A percentile compares a stretch with the other conserved stretches of the same genome.
Conservation (phyloP, 257 asterid genomes). For the Solanum appendiculatum region DNA sequence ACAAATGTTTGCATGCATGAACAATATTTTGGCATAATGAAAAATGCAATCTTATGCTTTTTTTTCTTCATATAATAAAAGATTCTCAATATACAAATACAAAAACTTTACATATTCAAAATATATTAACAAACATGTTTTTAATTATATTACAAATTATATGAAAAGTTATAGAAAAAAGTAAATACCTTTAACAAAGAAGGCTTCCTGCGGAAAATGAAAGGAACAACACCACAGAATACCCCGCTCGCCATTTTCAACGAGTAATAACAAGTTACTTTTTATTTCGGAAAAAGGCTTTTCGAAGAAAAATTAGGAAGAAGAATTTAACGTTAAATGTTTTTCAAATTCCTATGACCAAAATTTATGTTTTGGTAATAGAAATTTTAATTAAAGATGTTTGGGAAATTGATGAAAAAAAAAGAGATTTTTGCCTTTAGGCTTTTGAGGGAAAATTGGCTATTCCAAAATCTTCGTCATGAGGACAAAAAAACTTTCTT, state of each 20-base stretch:
- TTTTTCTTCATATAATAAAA: background rate
- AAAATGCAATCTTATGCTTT: background rate
- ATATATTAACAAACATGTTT: background rate
- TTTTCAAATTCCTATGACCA: background rate
- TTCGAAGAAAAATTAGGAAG: background rate
- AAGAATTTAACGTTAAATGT: background rate
- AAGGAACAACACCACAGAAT: constrained; percentile 3
- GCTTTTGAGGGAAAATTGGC: background rate
- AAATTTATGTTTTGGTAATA: background rate
- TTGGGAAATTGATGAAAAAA: background rate
- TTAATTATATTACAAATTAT: background rate
- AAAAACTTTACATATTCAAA: background rate
- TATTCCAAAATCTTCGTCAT: background rate
- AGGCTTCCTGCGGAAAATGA: constrained; percentile 2
- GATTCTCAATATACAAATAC: background rate
- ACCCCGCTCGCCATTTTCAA: background rate
- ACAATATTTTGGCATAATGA: background rate
- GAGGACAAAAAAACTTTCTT: constrained; percentile 16
- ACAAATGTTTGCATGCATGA: background rate
- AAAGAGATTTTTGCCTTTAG: background rate
- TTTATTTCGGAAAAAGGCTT: background rate
- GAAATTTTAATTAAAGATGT: background rate
- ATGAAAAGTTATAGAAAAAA: background rate
- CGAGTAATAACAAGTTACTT: background rate
- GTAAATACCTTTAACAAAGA: constrained; percentile 6